These are phyloP conservation scores for Mytilinidion resinicola DNA, from an alignment of 495 filamentous ascomycete species.

Conservation along the genomic window DNA sequence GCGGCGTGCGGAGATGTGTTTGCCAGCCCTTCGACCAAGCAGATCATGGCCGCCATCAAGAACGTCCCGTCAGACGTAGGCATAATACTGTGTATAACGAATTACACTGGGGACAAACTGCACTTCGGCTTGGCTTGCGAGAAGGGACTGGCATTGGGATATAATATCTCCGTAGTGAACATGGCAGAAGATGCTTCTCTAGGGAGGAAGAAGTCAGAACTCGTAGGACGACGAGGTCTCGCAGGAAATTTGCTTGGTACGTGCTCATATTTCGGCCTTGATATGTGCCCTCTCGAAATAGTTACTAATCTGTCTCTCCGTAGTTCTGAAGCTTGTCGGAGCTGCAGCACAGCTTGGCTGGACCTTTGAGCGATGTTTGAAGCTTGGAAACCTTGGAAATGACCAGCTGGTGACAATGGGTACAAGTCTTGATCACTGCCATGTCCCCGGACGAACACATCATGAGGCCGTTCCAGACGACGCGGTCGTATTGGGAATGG, in stretches of 20 bases:
- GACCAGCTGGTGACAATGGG: conserved; percentile 54
- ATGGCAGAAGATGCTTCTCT: conserved; percentile 57
- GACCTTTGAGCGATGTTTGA: conserved; percentile 49
- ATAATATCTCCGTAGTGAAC: conserved; percentile 49
- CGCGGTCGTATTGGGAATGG: conserved; percentile 53
- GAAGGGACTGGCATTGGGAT: conserved; percentile 51
- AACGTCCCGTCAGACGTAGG: conserved; percentile 52
- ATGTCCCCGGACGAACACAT: conserved; percentile 54
- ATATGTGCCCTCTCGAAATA: too few relatives aligned
- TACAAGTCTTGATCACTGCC: conserved; percentile 56
- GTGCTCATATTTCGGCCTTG: background rate
- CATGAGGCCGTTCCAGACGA: conserved; percentile 45
- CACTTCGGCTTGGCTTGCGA: conserved; percentile 59
- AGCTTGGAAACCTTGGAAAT: conserved; percentile 50
- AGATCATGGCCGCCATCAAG: conserved; percentile 53
- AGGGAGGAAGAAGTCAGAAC: conserved; percentile 48
- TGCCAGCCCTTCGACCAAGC: conserved; percentile 55
- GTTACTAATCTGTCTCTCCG: background rate
- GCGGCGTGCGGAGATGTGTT: conserved; percentile 57
- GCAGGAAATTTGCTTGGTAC: conserved; percentile 45
- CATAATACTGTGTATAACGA: conserved; percentile 56
- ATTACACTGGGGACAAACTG: conserved; percentile 61
- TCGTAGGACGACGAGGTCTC: conserved; percentile 53
- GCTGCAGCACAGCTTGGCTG: conserved; percentile 31
- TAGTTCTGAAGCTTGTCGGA: conserved; percentile 35